Evolutionary conservation across 1,139 yeast genomes (phyloP), one percentile per base, ranked within the genome.

Genomic region (Debaryomyces udenii): DNA sequence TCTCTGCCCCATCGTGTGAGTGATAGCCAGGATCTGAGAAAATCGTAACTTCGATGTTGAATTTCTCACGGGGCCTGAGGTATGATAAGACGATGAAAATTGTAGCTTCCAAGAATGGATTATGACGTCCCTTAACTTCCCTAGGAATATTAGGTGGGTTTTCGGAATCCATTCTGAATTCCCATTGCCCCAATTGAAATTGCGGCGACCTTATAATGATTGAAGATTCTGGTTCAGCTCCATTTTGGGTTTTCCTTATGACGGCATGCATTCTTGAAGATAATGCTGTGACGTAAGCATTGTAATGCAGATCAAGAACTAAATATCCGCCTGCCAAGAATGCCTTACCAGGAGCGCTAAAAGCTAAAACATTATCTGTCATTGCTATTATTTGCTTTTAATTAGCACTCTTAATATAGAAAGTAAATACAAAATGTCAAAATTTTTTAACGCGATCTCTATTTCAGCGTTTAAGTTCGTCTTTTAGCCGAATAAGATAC

Each of bases 271-370:
- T 91, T 47, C 98, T 74, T 3, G 96, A 81, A 1, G 96, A 86
- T 18, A 93, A 74, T 0, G 96, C 98, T 5, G 93, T 82, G 5
- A 89, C 96, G 59, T 85, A 87, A 0, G 96, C 81, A 37, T 74
- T 68, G 63, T 86, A 90, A 31, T 60, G 61, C 0, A 93, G 91
- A 44, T 87, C 94, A 18, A 93, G 69, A 0, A 93, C 98, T 37
- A 93, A 73, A 59, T 93, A 93, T 0, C 99, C 99, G 9, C 99
- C 99, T 0, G 95, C 97, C 13, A 93, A 56, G 27, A 93, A 70
- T 1, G 97, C 98, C 62, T 93, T 93, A 0, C 98, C 97, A 0
- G 99, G 98, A 0, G 98, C 95, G 56, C 96, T 86, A 57, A 81
- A 90, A 13, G 68, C 77, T 38, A 51, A 53, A 11, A 15, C 30